These are phyloP conservation scores for Aechmea fasciata DNA, from an alignment of 176 grass and related monocot species.

Conservation along the genomic window DNA sequence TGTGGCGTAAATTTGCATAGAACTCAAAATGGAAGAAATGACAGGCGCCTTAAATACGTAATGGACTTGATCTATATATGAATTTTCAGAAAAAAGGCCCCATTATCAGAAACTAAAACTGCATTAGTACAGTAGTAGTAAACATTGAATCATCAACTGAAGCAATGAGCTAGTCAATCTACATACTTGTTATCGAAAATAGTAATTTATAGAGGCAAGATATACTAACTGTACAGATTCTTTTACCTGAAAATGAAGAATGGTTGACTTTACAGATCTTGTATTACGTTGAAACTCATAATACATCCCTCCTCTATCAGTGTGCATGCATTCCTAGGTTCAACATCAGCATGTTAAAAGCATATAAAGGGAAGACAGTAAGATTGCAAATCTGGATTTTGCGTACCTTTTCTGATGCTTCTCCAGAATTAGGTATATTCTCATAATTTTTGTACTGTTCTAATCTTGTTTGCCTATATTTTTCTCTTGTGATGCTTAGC, in stretches of 20 bases:
- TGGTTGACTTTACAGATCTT: conserved; percentile 55
- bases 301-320: conserved; percentile 49
- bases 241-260: conserved; percentile 87
- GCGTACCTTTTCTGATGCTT: conserved; percentile 50
- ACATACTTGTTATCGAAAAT: no score
- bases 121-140: no score
- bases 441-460: conserved; percentile 65
- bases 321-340: conserved; percentile 39
- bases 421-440: conserved; percentile 65
- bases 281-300: conserved; percentile 73
- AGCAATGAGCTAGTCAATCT: no score
- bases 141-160: no score
- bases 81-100: no score
- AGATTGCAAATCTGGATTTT: conserved; percentile 3
- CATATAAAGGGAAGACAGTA: not conserved
- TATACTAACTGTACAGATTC: not conserved
- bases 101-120: no score
- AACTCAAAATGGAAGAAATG: no score
- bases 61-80: no score
- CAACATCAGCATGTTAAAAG: conserved; percentile 5
- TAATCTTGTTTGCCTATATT: conserved; percentile 38
- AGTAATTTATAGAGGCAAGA: no score
- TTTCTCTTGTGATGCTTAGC: conserved; percentile 36
- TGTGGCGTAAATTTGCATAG: no score
- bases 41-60: no score